Conservation (phyloP, 139 green algal genomes). For the Chlorella sp. region DNA sequence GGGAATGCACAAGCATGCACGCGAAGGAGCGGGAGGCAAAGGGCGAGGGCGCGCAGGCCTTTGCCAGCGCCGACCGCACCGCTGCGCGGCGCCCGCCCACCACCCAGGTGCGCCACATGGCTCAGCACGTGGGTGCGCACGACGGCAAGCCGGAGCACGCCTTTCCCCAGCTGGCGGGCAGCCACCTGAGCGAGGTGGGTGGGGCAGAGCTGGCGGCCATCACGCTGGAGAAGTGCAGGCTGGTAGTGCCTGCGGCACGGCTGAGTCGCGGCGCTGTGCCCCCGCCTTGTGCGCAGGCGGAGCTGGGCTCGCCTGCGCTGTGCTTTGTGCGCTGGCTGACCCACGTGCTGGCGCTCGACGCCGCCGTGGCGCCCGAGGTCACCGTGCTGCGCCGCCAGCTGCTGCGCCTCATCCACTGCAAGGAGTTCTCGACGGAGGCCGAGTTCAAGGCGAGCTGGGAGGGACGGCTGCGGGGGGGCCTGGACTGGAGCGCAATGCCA, state of each 20-base stretch:
- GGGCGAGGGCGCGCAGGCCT: no score
- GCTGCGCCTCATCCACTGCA: slow-evolving; percentile 77
- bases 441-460: slow-evolving; percentile 53
- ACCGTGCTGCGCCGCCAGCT: slow-evolving; percentile 78
- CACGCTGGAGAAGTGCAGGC: no score
- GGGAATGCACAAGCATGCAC: no score
- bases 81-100: no score
- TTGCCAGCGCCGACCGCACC: no score
- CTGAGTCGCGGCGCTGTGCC: no score
- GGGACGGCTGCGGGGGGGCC: background rate
- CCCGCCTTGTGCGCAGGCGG: slow-evolving; percentile 39
- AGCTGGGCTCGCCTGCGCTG: slow-evolving; percentile 81
- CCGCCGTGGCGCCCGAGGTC: slow-evolving; percentile 53
- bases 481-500: background rate
- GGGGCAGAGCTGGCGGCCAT: no score
- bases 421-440: slow-evolving; percentile 80
- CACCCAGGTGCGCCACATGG: slow-evolving; percentile 25
- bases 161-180: slow-evolving; percentile 83
- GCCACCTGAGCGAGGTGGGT: slow-evolving; percentile 64
- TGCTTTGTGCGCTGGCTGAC: slow-evolving; percentile 81
- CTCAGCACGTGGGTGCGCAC: slow-evolving; percentile 36
- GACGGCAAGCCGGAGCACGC: slow-evolving; percentile 53
- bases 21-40: no score
- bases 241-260: no score
- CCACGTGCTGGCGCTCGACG: slow-evolving; percentile 81